Percentiles rank a stretch among this genome's conserved stretches.
phyloP scores from a whole-genome alignment of 2,329 filamentous ascomycete species.

The Penicillium crustosum region DNA sequence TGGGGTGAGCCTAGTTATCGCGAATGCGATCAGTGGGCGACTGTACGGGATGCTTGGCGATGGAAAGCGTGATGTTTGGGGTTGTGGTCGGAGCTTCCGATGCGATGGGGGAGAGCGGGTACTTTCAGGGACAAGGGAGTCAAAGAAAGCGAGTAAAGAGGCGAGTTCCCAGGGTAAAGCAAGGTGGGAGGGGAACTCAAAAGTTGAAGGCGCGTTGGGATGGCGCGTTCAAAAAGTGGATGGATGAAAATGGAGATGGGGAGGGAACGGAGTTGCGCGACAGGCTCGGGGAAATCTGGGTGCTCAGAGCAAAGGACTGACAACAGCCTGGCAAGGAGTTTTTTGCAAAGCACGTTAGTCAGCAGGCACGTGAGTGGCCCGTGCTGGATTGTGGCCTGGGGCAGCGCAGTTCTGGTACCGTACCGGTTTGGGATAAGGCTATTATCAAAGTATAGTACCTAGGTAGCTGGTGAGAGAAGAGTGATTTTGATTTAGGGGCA shows the following conservation, averaged over 20 bases:
- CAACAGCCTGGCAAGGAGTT: constrained; percentile 36
- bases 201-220: constrained; percentile 29
- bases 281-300: constrained; percentile 40
- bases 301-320: constrained; percentile 34
- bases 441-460: neutral
- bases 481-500: neutral
- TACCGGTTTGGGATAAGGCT: constrained; percentile 4
- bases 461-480: neutral
- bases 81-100: constrained; percentile 27
- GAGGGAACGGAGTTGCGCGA: constrained; percentile 41
- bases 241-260: constrained; percentile 42
- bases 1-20: constrained; percentile 24
- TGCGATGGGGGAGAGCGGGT: constrained; percentile 27
- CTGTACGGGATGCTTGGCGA: constrained; percentile 37
- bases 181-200: constrained; percentile 23
- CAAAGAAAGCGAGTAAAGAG: constrained; percentile 22
- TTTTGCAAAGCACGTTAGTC: constrained; percentile 31
- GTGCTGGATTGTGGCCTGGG: constrained; percentile 11
- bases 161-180: constrained; percentile 23
- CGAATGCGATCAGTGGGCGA: constrained; percentile 28
- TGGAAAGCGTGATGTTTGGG: constrained; percentile 34
- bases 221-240: constrained; percentile 34
- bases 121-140: constrained; percentile 19
- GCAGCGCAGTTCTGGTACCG: constrained; percentile 9
- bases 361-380: constrained; percentile 26